These are phyloP conservation scores for Paraphoma sp. DNA, from an alignment of 2,329 filamentous ascomycete genomes.

Conservation along the genomic window DNA sequence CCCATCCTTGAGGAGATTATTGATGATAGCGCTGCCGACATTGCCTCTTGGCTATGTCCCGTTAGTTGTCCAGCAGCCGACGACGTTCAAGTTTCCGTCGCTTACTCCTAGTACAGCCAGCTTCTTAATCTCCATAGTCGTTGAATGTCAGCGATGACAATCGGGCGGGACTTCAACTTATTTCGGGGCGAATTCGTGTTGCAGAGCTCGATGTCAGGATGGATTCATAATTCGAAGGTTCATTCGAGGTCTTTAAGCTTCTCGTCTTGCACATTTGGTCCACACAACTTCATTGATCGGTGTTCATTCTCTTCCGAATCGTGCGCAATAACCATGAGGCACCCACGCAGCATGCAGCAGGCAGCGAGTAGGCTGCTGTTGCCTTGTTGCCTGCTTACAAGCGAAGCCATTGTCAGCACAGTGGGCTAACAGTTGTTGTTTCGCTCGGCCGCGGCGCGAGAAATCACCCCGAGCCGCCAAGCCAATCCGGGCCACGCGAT, in stretches of 20 bases:
- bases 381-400: slow-evolving; percentile 1
- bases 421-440: not conserved
- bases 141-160: not conserved
- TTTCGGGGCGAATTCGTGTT: no score
- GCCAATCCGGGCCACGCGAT: not conserved
- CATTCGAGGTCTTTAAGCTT: no score
- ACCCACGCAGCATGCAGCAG: not conserved
- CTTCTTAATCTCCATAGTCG: slow-evolving; percentile 42
- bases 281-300: not conserved
- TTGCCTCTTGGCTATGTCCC: slow-evolving; percentile 38
- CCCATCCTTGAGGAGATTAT: slow-evolving; percentile 29
- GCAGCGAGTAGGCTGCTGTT: not conserved
- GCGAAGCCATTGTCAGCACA: not conserved
- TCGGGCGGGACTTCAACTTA: not conserved
- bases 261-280: no score
- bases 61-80: not conserved
- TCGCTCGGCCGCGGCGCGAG: slow-evolving; percentile 1
- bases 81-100: not conserved
- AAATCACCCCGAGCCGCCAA: slow-evolving; percentile 9
- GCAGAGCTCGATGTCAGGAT: no score
- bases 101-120: slow-evolving; percentile 45
- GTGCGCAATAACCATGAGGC: not conserved
- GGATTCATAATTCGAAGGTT: no score
- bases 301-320: not conserved
- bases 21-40: slow-evolving; percentile 39